Base-by-base conservation (phyloP, 2,329 filamentous ascomycete species). In the Sporothrix globosa region DNA sequence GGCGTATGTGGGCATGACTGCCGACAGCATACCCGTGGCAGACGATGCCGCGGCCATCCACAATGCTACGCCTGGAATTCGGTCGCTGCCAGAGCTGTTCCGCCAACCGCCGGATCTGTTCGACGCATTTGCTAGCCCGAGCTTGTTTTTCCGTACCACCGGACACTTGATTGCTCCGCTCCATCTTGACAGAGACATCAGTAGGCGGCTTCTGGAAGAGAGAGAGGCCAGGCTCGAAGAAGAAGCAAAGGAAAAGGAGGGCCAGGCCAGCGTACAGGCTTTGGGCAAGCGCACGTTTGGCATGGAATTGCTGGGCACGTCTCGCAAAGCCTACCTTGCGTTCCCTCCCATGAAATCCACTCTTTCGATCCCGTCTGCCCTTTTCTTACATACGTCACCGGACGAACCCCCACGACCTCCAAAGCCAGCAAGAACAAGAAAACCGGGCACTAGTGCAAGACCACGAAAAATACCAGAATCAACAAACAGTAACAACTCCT, bases 41-140 rank as follows among this genome's bases (percentile, higher is more conserved):
- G 70, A 70, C 13, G 78, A 81, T 1, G 77, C 80, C 68, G 75
- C 84, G 41, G 76, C 79, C 17, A 71, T 77, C 52, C 72, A 80
- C 52, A 73, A 78, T 7, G 77, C 78, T 44, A 72, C 82, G 39
- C 76, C 79, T 0, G 69, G 70, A 3, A 67, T 58, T 4, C 71
- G 69, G 10, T 5, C 67, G 7, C 52, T 73, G 9, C 41, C 71
- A 7, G 72, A 71, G 4, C 79, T 88, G n/a, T 90, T 90, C 75
- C 73, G 74, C 11, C 74, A 73, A 0, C 86, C 87, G 0, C 76
- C 76, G 0, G 77, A 84, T 71, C 76, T 88, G 41, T 89, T 90
- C 72, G 88, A 90, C 73, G 78, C 85, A 0, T 90, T 90, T 76
- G 86, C 83, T 5, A 88, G 86, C 71, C 82, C 88, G 0, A 81